Evolutionary conservation across 202 grass and related monocot genomes (phyloP).

Genomic region (Tripidium arundinaceum): DNA sequence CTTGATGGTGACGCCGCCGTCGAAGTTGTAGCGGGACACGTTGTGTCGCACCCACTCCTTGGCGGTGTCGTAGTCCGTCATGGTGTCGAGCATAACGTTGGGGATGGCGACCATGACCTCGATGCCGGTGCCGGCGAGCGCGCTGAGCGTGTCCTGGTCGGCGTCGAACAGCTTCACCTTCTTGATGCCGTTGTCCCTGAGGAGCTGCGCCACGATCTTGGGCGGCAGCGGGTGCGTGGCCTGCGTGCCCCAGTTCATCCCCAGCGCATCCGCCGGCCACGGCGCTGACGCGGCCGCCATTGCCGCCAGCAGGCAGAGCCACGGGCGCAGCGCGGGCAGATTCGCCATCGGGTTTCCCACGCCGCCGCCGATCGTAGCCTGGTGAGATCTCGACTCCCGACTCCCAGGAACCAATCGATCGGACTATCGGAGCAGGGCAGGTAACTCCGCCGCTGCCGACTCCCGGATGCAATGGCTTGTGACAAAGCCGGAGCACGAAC

Average conservation of each 20-base stretch:
- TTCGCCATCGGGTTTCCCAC: neutral
- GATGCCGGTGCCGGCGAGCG: slow-evolving; percentile 53
- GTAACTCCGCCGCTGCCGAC: neutral
- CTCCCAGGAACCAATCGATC: neutral
- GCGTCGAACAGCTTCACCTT: slow-evolving; percentile 76
- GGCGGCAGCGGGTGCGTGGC: slow-evolving; percentile 62
- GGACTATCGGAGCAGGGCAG: neutral
- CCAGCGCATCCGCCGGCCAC: slow-evolving; percentile 23
- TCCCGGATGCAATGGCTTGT: neutral
- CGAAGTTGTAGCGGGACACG: slow-evolving; percentile 47
- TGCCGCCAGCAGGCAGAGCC: neutral
- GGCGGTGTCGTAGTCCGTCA: slow-evolving; percentile 22
- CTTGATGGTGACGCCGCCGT: slow-evolving; percentile 49
- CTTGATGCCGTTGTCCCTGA: slow-evolving; percentile 56
- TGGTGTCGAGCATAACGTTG: slow-evolving; percentile 46
- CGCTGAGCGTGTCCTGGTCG: slow-evolving; percentile 36
- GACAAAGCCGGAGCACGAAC: neutral
- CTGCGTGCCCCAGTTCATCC: slow-evolving; percentile 73
- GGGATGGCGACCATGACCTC: slow-evolving; percentile 66
- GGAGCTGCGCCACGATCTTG: slow-evolving; percentile 52
- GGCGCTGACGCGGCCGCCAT: neutral
- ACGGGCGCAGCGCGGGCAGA: neutral
- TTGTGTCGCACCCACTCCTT: slow-evolving; percentile 51
- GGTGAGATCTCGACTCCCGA: neutral
- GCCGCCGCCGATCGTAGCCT: neutral